Conservation (phyloP, 371 early-diverging fungal genomes). For the Rhizopus sp. region DNA sequence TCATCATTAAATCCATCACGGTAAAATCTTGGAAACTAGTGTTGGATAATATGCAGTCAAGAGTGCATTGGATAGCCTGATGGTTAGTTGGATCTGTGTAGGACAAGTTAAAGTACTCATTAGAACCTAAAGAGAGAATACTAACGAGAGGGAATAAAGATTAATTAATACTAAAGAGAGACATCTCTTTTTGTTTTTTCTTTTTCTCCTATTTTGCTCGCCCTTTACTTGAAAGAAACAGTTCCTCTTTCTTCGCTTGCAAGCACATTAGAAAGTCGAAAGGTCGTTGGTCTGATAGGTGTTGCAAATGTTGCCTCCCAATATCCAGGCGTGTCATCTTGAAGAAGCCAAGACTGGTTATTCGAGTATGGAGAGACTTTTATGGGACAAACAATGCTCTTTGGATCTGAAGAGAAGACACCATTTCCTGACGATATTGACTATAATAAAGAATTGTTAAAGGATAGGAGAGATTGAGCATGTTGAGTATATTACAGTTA, state of each 20-base stretch:
- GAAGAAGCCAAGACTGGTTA: constrained; percentile 57
- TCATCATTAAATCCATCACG: constrained; percentile 30
- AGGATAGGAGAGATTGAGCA: background rate
- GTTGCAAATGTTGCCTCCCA: constrained; percentile 60
- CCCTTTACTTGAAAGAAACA: constrained; percentile 51
- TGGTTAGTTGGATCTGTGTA: constrained; percentile 57
- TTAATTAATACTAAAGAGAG: background rate
- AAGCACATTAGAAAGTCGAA: constrained; percentile 58
- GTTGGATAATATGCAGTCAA: constrained; percentile 54
- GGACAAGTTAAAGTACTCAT: constrained; percentile 52
- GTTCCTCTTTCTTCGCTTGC: constrained; percentile 59
- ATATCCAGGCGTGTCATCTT: constrained; percentile 68
- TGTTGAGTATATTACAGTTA: constrained; percentile 9
- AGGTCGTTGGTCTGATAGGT: constrained; percentile 57
- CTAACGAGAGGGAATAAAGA: constrained; percentile 8
- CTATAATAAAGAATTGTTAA: constrained; percentile 10
- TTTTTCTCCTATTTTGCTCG: background rate
- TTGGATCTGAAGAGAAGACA: constrained; percentile 37
- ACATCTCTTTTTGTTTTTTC: constrained; percentile 1
- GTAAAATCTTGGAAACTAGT: constrained; percentile 47
- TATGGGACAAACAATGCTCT: constrained; percentile 47
- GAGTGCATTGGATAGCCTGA: constrained; percentile 43
- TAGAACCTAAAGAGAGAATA: constrained; percentile 54
- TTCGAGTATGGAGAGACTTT: constrained; percentile 16
- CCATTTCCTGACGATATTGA: constrained; percentile 25